These are phyloP conservation scores for Sedum album DNA, from an alignment of 164 flowering plant genomes.

Conservation along the genomic window DNA sequence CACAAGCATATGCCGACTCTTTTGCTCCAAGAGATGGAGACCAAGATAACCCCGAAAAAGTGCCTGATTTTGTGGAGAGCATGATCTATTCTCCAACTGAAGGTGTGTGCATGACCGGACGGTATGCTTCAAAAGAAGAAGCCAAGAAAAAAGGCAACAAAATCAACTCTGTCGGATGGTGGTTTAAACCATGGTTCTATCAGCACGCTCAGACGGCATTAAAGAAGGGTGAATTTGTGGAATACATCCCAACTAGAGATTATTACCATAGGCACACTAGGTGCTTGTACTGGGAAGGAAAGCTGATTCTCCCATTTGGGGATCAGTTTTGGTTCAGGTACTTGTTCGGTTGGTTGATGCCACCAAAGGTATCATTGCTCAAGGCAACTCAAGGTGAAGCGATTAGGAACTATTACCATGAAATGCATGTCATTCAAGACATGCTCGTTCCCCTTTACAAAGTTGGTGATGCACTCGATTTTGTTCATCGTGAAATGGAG, in stretches of 20 bases:
- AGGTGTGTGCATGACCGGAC: conserved; percentile 83
- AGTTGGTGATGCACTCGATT: conserved; percentile 93
- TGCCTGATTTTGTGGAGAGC: conserved; percentile 91
- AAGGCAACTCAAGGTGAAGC: conserved; percentile 99
- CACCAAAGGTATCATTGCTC: conserved; percentile 94
- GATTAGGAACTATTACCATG: conserved; percentile 95
- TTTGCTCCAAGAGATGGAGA: conserved; percentile 90
- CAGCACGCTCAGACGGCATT: conserved; percentile 85
- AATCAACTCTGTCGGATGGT: conserved; percentile 81
- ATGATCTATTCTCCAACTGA: conserved; percentile 74
- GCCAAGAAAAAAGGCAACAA: conserved; percentile 84
- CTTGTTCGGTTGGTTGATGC: conserved; percentile 93
- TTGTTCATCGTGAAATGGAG: conserved; percentile 88
- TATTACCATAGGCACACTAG: conserved; percentile 98
- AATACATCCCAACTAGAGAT: conserved; percentile 94
- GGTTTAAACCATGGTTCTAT: conserved; percentile 98
- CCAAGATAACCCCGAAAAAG: conserved; percentile 81
- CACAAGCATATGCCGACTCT: conserved; percentile 81
- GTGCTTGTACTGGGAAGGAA: conserved; percentile 98
- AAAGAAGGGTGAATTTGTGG: conserved; percentile 89
- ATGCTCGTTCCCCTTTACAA: conserved; percentile 98
- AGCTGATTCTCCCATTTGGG: conserved; percentile 90
- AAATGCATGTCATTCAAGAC: conserved; percentile 97
- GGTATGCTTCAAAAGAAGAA: conserved; percentile 89
- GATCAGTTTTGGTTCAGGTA: conserved; percentile 96